Base-by-base conservation (phyloP, 371 early-diverging fungal species). In the Rhizopus delemar region DNA sequence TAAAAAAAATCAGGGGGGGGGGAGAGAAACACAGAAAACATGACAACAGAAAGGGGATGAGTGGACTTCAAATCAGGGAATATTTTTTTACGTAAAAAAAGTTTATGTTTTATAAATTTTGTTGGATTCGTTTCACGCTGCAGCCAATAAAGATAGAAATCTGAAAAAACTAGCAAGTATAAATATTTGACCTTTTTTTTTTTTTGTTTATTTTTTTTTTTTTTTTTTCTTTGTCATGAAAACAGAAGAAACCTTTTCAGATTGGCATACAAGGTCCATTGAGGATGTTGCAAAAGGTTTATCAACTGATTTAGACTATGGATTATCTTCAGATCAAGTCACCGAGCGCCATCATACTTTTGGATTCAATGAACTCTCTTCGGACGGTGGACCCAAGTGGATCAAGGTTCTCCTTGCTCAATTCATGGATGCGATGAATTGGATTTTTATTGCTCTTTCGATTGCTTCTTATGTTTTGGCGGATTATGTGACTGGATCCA, bases 341-440 rank as follows among this genome's bases (percentile, higher is more conserved):
- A 63, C 69, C 7, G 61, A 63, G 1, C 78, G 90, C 11, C 80
- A 77, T 28, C 67, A 63, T 0, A 77, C 74, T 36, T 86, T 91
- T 70, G 96, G 96, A 0, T 59, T 60, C 33, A 96, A 96, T 72
- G 82, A 86, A 59, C 78, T 96, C 55, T 66, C 70, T 28, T 57
- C 70, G 69, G 69, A 85, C 72, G 70, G 87, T 53, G 77, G 90
- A 54, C 74, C 92, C 57, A 63, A 69, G 65, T 78, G 85, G 70
- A 73, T 86, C 64, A 88, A 83, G 56, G 89, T 94, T 62, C 71
- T 95, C 7, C 64, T 90, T 67, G 80, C 83, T 28, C 95, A 96
- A 71, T 61, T 92, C 33, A 78, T 88, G 57, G 94, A 96, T 63
- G 85, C 87, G 32, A 90, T 96, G 87, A 89, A 92, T 36, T 66